Base-by-base conservation (phyloP, 1,284 basidiomycete genomes). In the Coniophora puteana region DNA sequence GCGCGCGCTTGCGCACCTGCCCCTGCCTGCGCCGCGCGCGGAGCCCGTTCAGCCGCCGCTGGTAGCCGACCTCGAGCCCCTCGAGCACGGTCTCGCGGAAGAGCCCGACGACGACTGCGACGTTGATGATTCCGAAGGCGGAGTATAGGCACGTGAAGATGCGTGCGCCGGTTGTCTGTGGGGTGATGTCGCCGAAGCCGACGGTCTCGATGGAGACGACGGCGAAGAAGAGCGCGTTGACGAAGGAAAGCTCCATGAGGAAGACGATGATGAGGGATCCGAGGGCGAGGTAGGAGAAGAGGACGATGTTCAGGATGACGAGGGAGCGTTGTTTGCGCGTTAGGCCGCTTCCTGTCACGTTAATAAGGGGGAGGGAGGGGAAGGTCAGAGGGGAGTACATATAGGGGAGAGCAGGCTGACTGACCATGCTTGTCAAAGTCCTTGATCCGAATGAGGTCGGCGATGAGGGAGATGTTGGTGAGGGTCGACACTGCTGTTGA, bases 261-360 rank as follows among this genome's bases (percentile, higher is more conserved):
- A 79, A 66, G 8, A 76, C 71, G 59, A 77, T 76, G 47, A 75
- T 62, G 20, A 81, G 67, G 2, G 79, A 75, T 8, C 87, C 86
- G 14, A 89, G 54, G 0, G 82, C 85, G 41, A 92, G 69, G 59
- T 91, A 92, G 41, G 72, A 67, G 14, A 93, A 68, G 3, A 91
- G 64, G 6, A 81, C 57, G 53, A 91, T 91, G 37, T 86, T 80
- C 36, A 88, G 78, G 47, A 93, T 80, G 28, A 87, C 76, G 14
- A 93, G 71, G 0, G 83, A 74, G 14, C 89, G 76, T 54, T 93
- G 90, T 54, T 83, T 89, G 22, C 76, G 74, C 0, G 89, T 92
- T 24, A 93, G 62, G 1, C 90, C 90, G 42, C 83, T 87, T 2
- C 83, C 84, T 85, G 38, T 3, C 1, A 8, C 8, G 13, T 21